Percentiles rank a stretch among this genome's conserved stretches.
Evolutionary conservation across 2,329 filamentous ascomycete species (phyloP).

Genomic region (Aspergillus eucalypticola): DNA sequence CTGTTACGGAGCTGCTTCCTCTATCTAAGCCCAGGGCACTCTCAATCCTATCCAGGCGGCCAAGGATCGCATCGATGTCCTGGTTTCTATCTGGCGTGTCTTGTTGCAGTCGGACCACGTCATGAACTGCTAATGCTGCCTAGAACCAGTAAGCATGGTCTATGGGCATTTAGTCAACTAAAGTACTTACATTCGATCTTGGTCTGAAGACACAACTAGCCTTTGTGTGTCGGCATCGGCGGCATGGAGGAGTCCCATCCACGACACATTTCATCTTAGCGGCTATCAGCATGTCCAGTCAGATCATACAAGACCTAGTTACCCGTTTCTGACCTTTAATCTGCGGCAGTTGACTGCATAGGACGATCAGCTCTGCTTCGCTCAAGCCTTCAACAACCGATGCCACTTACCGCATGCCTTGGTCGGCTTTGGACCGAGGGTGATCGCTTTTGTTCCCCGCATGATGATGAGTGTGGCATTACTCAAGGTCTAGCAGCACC

Average conservation of each 20-base stretch:
- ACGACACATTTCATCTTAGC: constrained; percentile 35
- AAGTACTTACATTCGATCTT: constrained; percentile 29
- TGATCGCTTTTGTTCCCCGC: constrained; percentile 20
- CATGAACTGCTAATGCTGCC: constrained; percentile 27
- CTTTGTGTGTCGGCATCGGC: constrained; percentile 28
- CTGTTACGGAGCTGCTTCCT: constrained; percentile 1
- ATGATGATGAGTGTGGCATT: constrained; percentile 13
- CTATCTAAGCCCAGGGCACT: constrained; percentile 24
- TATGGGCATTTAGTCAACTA: neutral
- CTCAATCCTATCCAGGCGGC: constrained; percentile 29
- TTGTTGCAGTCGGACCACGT: constrained; percentile 15
- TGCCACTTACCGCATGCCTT: constrained; percentile 32
- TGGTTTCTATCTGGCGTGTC: constrained; percentile 8
- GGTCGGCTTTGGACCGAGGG: constrained; percentile 31
- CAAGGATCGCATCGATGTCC: constrained; percentile 22
- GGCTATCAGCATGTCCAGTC: constrained; percentile 2
- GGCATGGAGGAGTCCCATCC: constrained; percentile 30
- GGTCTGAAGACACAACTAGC: constrained; percentile 30
- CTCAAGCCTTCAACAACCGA: neutral
- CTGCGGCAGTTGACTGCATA: constrained; percentile 32
- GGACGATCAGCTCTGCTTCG: neutral
- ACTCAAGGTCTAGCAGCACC: neutral
- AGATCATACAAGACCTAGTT: neutral
- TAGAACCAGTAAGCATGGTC: constrained; percentile 11
- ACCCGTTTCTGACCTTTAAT: constrained; percentile 24